Evolutionary conservation across 208 protist genomes (phyloP).

Genomic region (Herpetomonas tarakana): DNA sequence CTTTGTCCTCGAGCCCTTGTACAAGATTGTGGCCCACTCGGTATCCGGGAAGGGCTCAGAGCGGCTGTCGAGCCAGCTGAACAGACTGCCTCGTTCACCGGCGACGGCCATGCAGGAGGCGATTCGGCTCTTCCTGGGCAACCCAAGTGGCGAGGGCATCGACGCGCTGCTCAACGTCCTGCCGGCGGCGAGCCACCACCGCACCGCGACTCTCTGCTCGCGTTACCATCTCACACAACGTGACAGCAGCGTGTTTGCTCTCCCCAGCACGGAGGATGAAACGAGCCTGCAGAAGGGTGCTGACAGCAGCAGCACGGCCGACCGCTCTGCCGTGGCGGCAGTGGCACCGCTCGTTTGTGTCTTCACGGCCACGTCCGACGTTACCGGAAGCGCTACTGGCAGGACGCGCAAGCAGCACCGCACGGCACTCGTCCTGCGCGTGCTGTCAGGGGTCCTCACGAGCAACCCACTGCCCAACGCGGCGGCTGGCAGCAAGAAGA

Average conservation of each 20-base stretch:
- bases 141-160: slow-evolving; percentile 39
- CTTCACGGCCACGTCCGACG: slow-evolving; percentile 11
- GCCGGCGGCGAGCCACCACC: slow-evolving; percentile 20
- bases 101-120: slow-evolving; percentile 62
- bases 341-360: slow-evolving; percentile 57
- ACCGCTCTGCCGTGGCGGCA: too few relatives aligned
- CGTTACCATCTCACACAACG: slow-evolving; percentile 32
- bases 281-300: too few relatives aligned
- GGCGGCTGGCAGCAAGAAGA: neutral
- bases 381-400: slow-evolving; percentile 7
- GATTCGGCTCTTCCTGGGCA: slow-evolving; percentile 62
- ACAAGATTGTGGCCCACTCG: slow-evolving; percentile 95
- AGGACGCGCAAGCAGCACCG: slow-evolving; percentile 34
- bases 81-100: slow-evolving; percentile 55
- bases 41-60: slow-evolving; percentile 54
- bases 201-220: slow-evolving; percentile 33
- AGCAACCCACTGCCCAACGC: slow-evolving; percentile 2
- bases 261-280: neutral
- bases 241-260: neutral
- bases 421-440: slow-evolving; percentile 35
- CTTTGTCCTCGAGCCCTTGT: slow-evolving; percentile 98
- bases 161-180: slow-evolving; percentile 69
- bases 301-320: too few relatives aligned
- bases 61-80: slow-evolving; percentile 39
- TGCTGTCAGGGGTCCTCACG: slow-evolving; percentile 47